phyloP scores from a whole-genome alignment of 352 stramenopile genomes.

The Pythium dissimile region DNA sequence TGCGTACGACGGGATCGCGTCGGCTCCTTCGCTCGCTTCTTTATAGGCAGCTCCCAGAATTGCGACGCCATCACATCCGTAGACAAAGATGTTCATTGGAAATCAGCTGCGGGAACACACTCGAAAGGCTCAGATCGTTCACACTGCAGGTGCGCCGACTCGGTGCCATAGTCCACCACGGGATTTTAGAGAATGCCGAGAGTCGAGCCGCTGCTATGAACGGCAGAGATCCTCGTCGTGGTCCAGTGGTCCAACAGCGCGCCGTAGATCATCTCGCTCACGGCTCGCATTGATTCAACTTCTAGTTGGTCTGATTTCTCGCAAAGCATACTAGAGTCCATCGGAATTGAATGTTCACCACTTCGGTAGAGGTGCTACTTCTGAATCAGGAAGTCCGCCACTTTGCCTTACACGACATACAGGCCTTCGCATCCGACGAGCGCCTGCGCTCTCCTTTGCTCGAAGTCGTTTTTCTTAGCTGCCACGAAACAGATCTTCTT shows the following conservation, averaged over 20 bases:
- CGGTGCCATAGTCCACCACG: no score
- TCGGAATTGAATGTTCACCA: constrained; percentile 30
- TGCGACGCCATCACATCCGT: no score
- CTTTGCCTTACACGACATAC: constrained; percentile 41
- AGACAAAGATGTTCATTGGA: no score
- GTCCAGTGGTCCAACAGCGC: constrained; percentile 24
- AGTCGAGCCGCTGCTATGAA: no score
- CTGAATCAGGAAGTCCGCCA: constrained; percentile 43
- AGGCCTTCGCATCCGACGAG: constrained; percentile 42
- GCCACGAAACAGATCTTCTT: constrained; percentile 52
- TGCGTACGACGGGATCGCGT: no score
- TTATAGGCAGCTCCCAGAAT: no score
- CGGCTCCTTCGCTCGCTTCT: no score
- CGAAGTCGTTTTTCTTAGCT: constrained; percentile 44
- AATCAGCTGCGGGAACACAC: no score
- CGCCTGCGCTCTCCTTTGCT: constrained; percentile 36
- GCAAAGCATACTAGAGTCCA: constrained; percentile 19
- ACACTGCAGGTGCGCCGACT: no score
- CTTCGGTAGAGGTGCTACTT: constrained; percentile 37
- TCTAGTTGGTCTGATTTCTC: constrained; percentile 17
- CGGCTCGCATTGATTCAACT: constrained; percentile 23
- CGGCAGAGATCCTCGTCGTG: no score
- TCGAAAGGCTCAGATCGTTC: no score
- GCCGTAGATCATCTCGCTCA: constrained; percentile 34
- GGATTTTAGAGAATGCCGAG: no score